phyloP scores from a whole-genome alignment of 2,329 filamentous ascomycete species.

The Beauveria sp. region DNA sequence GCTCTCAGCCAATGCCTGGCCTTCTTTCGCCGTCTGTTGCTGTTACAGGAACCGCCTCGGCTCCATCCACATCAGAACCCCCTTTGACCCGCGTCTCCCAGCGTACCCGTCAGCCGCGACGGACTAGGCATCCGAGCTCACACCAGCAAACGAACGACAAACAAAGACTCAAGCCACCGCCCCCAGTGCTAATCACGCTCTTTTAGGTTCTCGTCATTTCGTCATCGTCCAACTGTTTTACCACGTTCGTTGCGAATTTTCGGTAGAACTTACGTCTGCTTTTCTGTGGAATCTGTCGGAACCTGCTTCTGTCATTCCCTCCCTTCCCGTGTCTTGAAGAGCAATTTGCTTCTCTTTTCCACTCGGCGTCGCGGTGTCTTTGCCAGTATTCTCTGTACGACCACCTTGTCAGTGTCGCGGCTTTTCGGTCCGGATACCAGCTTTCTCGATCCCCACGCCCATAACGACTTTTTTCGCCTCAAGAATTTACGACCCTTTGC shows the following conservation, averaged over 20 bases:
- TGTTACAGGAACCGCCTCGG: not conserved
- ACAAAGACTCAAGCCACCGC: not conserved
- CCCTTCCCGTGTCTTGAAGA: slow-evolving; percentile 11
- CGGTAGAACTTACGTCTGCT: slow-evolving; percentile 29
- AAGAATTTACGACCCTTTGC: slow-evolving; percentile 9
- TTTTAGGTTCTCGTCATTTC: slow-evolving; percentile 35
- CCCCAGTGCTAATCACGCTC: slow-evolving; percentile 16
- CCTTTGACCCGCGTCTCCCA: slow-evolving; percentile 3
- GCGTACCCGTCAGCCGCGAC: slow-evolving; percentile 9
- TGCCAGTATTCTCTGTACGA: slow-evolving; percentile 11
- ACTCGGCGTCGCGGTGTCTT: slow-evolving; percentile 11
- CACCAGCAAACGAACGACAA: slow-evolving; percentile 10
- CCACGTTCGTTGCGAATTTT: slow-evolving; percentile 34
- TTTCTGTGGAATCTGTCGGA: slow-evolving; percentile 18
- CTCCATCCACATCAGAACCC: not conserved
- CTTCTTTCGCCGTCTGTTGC: not conserved
- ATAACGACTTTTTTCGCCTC: slow-evolving; percentile 7
- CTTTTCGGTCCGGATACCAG: slow-evolving; percentile 11
- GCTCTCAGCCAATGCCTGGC: not conserved
- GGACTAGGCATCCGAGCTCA: not conserved
- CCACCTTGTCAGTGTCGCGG: slow-evolving; percentile 8
- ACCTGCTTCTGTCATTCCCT: slow-evolving; percentile 21
- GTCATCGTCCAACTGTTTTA: slow-evolving; percentile 31
- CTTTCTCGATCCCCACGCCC: slow-evolving; percentile 1
- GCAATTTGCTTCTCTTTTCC: slow-evolving; percentile 10